Evolutionary conservation across 352 stramenopile genomes (phyloP).

Genomic region (Phytophthora pini): DNA sequence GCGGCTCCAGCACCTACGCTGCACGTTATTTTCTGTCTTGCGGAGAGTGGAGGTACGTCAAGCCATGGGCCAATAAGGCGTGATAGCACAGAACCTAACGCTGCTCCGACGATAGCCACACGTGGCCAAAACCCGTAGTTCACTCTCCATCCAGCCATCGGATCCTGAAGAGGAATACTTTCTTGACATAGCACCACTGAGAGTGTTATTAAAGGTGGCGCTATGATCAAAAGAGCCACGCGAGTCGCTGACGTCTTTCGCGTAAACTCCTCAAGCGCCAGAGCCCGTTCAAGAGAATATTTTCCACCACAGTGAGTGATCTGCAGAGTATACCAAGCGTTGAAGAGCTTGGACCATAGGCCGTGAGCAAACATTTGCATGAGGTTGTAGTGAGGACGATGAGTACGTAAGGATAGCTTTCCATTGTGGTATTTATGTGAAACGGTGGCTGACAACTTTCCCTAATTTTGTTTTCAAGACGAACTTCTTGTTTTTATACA

Average conservation of each 20-base stretch:
- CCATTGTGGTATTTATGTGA: too few relatives aligned
- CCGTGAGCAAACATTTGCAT: neutral
- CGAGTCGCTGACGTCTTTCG: neutral
- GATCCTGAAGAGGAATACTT: conserved; percentile 14
- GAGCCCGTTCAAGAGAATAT: conserved; percentile 2
- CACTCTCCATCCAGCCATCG: conserved; percentile 2
- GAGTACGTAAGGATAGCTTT: too few relatives aligned
- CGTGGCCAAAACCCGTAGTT: conserved; percentile 20
- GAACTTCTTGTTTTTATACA: too few relatives aligned
- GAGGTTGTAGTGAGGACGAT: too few relatives aligned
- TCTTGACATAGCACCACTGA: conserved; percentile 8
- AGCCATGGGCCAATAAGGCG: too few relatives aligned
- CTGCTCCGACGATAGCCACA: neutral
- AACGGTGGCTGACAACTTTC: too few relatives aligned
- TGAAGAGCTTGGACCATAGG: neutral
- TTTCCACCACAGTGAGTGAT: conserved; percentile 1
- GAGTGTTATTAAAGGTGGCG: conserved; percentile 1
- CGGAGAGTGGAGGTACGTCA: conserved; percentile 3
- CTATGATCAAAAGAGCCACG: neutral
- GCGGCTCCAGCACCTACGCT: neutral
- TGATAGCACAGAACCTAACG: too few relatives aligned
- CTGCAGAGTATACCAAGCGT: neutral
- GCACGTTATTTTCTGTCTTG: neutral
- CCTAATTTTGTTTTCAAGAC: too few relatives aligned
- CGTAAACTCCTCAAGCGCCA: neutral